Base-by-base conservation (phyloP, 1,284 basidiomycete genomes). In the Leccinum fallax region DNA sequence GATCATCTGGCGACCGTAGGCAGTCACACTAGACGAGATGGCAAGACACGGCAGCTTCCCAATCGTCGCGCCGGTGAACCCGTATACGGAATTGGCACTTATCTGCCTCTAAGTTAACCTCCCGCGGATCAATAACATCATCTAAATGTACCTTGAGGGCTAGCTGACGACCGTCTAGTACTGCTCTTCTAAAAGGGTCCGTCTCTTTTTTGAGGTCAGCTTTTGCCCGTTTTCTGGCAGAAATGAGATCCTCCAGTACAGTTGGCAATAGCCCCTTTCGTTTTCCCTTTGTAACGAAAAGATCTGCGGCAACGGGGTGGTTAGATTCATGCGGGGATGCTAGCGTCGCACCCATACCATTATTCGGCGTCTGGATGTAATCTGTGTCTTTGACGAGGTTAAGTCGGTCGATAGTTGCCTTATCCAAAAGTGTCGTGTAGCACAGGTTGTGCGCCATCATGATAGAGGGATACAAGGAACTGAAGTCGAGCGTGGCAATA, bases 391-490 rank as follows among this genome's bases (percentile, higher is more conserved):
- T 93, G 19, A 87, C 83, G 16, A 98, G 81, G 9, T 82, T 78
- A 6, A 97, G 78, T 15, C 90, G 85, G 21, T 94, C 90, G 19
- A 95, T 89, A 0, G 89, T 91, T 4, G 66, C 60, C 71, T 88
- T 92, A 66, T 97, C 92, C 24, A 97, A 75, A 15, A 97, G 80
- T 0, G 96, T 97, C 0, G 96, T 97, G 71, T 98, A 98, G 75
- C 95, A 98, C 2, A 98, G 79, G 72, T 98, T 98, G 74, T 98
- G 96, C 0, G 95, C 96, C 95, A 97, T 97, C 95, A 98, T 98
- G 78, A 98, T 98, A 0, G 96, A 98, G 0, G 95, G 95, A 75
- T 98, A 98, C 66, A 98, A 83, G 0, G 95, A 97, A 61, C 93
- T 95, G 78, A 98, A 98, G 84, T 98, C 95, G 49, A 98, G 85